Evolutionary conservation across 495 filamentous ascomycete species (phyloP), one percentile per base, ranked within the genome.

Genomic region (Bombardia bombarda): DNA sequence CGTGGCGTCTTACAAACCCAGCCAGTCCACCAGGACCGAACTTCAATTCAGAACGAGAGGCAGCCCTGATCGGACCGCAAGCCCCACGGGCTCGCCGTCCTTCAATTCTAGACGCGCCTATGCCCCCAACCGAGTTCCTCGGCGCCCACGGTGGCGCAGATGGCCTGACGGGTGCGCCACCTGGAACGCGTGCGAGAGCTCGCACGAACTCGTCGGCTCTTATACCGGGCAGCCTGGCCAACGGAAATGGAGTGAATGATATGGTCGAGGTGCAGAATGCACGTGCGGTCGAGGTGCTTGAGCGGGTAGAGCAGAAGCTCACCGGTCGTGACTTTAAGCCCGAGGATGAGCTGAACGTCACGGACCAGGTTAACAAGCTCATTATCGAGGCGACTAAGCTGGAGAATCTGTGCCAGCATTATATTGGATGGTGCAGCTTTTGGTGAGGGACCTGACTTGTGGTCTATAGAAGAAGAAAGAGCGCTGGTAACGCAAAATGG

Each of bases 341-440:
- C 0, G 67, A 74, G 9, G 86, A 90, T 47, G 92, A 96, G 64
- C 72, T 99, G 43, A 80, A 77, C 39, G 79, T 93, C n/a, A 81
- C 83, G 14, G 76, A 81, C 28, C 93, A 97, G 62, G 93, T 99
- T 2, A 89, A 95, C 58, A 90, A 90, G 63, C 65, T 97, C 53
- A 83, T 97, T 46, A 81, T 82, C 25, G 90, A 99, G 66, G 93
- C 93, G 16, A 97, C 92, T 5, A 96, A 87, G 52, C 71, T 96
- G 34, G 93, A 97, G 72, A 97, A 97, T 66, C 73, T 99, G 44
- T 97, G 93, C 58, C 92, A 96, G 68, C 92, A 97, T 68, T 99
- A 96, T 63, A 96, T 97, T 46, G 92, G 90, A 41, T 93, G 88
- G 87, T 94, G 87, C 63, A 89, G 84, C 65, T 93, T 90, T 73